phyloP scores from a whole-genome alignment of 768 basidiomycete genomes.

The Hericium erinaceus region DNA sequence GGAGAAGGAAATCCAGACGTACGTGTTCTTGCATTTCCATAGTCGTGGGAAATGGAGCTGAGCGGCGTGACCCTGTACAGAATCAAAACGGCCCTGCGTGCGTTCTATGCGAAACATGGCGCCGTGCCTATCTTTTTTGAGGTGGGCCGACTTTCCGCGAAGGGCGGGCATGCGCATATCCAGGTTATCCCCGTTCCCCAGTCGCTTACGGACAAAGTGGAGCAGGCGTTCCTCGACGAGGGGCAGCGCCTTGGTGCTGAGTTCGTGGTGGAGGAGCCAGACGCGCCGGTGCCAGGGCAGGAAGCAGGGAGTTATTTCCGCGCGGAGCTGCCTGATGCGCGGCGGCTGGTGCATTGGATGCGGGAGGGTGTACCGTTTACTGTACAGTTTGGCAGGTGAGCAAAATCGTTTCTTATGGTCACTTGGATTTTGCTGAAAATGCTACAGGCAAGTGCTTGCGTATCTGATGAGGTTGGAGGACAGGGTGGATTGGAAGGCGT shows the following conservation, averaged over 20 bases:
- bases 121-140: constrained; percentile 77
- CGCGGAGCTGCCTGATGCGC: constrained; percentile 82
- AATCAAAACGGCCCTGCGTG: constrained; percentile 68
- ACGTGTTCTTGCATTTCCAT: constrained; percentile 6
- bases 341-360: constrained; percentile 79
- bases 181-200: constrained; percentile 76
- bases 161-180: constrained; percentile 92
- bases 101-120: constrained; percentile 62
- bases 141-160: constrained; percentile 70
- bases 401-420: constrained; percentile 1
- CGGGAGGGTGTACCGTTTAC: constrained; percentile 72
- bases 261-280: constrained; percentile 65
- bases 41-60: neutral
- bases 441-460: constrained; percentile 67
- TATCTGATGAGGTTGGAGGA: constrained; percentile 66
- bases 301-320: constrained; percentile 76
- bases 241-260: constrained; percentile 58
- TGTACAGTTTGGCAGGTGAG: constrained; percentile 90
- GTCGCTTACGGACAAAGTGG: constrained; percentile 53
- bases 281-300: constrained; percentile 42
- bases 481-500: constrained; percentile 88
- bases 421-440: neutral
- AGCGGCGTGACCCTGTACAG: constrained; percentile 24
- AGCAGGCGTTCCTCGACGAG: constrained; percentile 62
- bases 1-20: constrained; percentile 74